Base-by-base conservation (phyloP, 2,329 filamentous ascomycete genomes). In the Paracoccidioides lutzii region DNA sequence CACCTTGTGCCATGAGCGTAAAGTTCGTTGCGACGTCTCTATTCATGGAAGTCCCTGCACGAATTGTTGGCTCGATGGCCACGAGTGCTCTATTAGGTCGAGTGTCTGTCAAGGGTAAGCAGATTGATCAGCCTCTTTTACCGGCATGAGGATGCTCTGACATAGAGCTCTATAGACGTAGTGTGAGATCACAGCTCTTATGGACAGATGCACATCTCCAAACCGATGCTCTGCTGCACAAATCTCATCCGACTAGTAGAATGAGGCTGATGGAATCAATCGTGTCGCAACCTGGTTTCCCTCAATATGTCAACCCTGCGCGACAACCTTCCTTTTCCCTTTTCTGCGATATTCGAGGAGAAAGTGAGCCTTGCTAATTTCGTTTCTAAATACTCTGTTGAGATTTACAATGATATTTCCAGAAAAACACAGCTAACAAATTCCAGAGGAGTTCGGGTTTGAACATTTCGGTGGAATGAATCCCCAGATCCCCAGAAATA, bases 1-100 rank as follows among this genome's bases (percentile, higher is more conserved):
- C 45, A 63, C 61, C 10, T 65, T 63, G 60, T 71, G 68, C 38
- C 68, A 67, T 55, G 61, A 66, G 52, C 67, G 75, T 32, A 78
- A 78, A 61, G 75, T 78, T 37, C 68, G 76, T 30, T 78, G 76
- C 55, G 75, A 77, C 60, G 75, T 77, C 12, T 76, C 71, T 42
- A 75, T 75, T 59, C 67, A 72, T 53, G 76, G 75, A 5, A 67
- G 69, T 37, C 62, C 62, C 3, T 64, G 62, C 46, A 60, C 60
- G 10, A 62, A 63, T 41, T 64, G 62, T 52, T 55, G 59, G n/a
- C 62, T 61, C 40, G 62, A 64, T 49, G 58, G 59, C n/a, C 55
- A 58, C 35, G 55, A 59, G 40, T 62, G 60, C 53, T 52, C 56
- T 28, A 54, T 60, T 63, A 67, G 44, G 67, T 67, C 48, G 64